A percentile compares a stretch with the other conserved stretches of the same genome.
Evolutionary conservation across 2,329 filamentous ascomycete species (phyloP).

Genomic region (Stagonosporopsis vannaccii): DNA sequence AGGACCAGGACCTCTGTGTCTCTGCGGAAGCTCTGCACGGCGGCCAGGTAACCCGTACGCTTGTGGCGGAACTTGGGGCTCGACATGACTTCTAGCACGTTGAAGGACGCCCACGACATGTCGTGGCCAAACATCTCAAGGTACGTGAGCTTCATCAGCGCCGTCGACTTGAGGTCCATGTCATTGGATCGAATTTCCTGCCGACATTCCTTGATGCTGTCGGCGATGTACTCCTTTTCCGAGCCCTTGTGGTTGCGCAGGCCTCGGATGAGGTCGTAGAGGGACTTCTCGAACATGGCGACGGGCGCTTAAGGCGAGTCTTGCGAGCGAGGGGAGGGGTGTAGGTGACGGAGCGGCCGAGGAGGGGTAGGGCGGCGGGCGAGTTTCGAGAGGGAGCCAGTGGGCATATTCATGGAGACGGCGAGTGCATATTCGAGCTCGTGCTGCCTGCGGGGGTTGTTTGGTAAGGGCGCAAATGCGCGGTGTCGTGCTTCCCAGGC

Average conservation of each 20-base stretch:
- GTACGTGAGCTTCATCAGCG: conserved; percentile 93
- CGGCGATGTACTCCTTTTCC: conserved; percentile 94
- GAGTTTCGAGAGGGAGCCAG: conserved; percentile 33
- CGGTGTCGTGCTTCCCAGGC: conserved; percentile 4
- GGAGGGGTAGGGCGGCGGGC: conserved; percentile 20
- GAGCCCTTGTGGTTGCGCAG: conserved; percentile 94
- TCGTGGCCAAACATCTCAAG: conserved; percentile 99
- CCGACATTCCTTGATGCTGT: conserved; percentile 93
- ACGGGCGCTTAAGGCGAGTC: conserved; percentile 17
- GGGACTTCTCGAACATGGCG: conserved; percentile 94
- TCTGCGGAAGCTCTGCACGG: conserved; percentile 92
- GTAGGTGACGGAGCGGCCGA: conserved; percentile 1
- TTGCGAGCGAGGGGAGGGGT: neutral
- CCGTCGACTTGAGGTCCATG: conserved; percentile 97
- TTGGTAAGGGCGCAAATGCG: neutral
- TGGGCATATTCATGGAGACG: conserved; percentile 42
- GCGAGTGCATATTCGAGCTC: conserved; percentile 7
- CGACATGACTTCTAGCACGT: conserved; percentile 99
- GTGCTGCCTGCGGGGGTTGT: neutral
- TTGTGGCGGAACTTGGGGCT: conserved; percentile 95
- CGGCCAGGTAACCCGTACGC: conserved; percentile 90
- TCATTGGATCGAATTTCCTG: conserved; percentile 91
- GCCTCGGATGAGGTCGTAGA: conserved; percentile 98
- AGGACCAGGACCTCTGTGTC: conserved; percentile 98
- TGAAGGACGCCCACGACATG: conserved; percentile 99